Evolutionary conservation across 345 rosid species (phyloP).

Genomic region (Salix caprea): DNA sequence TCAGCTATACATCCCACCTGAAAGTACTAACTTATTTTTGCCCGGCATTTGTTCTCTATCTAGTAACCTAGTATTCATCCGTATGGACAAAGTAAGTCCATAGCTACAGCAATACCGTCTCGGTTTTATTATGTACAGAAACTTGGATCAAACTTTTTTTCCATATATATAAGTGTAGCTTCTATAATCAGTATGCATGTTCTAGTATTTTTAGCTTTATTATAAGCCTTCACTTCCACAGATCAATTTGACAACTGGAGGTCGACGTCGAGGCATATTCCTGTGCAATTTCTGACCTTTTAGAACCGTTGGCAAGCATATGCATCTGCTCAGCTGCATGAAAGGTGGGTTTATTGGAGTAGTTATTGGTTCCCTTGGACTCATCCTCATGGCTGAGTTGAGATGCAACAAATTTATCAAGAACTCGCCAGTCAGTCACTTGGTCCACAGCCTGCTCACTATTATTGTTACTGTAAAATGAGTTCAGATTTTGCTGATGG

Average conservation of each 20-base stretch:
- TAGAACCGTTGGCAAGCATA: slow-evolving; percentile 33
- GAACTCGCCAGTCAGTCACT: slow-evolving; percentile 91
- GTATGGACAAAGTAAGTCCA: slow-evolving; percentile 25
- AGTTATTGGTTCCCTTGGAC: slow-evolving; percentile 30
- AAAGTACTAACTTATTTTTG: slow-evolving; percentile 28
- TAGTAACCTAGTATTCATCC: slow-evolving; percentile 15
- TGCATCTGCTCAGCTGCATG: slow-evolving; percentile 42
- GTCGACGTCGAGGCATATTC: slow-evolving; percentile 63
- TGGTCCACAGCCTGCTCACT: slow-evolving; percentile 63
- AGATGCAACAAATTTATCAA: slow-evolving; percentile 94
- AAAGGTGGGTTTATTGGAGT: slow-evolving; percentile 31
- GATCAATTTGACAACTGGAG: slow-evolving; percentile 74
- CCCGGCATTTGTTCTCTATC: slow-evolving; percentile 18
- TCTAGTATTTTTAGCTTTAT: slow-evolving; percentile 11
- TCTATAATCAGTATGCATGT: slow-evolving; percentile 40
- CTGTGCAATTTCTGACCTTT: slow-evolving; percentile 46
- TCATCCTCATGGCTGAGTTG: slow-evolving; percentile 86
- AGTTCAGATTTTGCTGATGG: slow-evolving; percentile 50
- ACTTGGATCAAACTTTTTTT: slow-evolving; percentile 22
- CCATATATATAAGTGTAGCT: slow-evolving; percentile 30
- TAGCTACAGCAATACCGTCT: slow-evolving; percentile 36
- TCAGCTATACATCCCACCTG: slow-evolving; percentile 23
- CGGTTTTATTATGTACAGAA: slow-evolving; percentile 64
- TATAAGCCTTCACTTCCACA: slow-evolving; percentile 66
- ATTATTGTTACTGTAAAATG: slow-evolving; percentile 29